Percentiles rank a stretch among this genome's conserved stretches.
Evolutionary conservation across 1,284 basidiomycete genomes (phyloP).

Genomic region (Tilletia caries): DNA sequence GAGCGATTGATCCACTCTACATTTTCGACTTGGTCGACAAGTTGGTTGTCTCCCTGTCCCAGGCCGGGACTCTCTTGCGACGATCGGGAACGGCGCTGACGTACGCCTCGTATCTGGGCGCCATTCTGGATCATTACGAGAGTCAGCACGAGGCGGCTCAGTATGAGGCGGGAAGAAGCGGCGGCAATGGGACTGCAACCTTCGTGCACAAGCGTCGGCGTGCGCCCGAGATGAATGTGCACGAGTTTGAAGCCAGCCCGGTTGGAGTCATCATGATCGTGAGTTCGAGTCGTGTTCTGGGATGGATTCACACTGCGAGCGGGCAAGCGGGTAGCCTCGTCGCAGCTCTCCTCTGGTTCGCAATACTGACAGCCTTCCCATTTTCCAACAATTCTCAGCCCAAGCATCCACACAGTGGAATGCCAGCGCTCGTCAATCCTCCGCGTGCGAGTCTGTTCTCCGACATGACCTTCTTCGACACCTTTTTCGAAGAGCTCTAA

Average conservation of each 20-base stretch:
- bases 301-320: no score
- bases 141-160: neutral
- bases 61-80: neutral
- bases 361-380: neutral
- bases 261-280: neutral
- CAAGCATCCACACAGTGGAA: neutral
- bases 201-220: neutral
- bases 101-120: slow-evolving; percentile 6
- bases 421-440: neutral
- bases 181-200: neutral
- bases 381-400: slow-evolving; percentile 1
- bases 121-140: neutral
- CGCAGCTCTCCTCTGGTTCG: no score
- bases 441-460: slow-evolving; percentile 1
- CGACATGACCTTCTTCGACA: slow-evolving; percentile 11
- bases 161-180: neutral
- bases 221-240: neutral
- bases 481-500: slow-evolving; percentile 5
- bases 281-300: neutral
- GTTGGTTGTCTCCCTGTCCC: neutral
- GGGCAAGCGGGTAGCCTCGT: no score
- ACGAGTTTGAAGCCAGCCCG: slow-evolving; percentile 6
- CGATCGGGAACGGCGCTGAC: slow-evolving; percentile 8
- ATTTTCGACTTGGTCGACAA: slow-evolving; percentile 9
- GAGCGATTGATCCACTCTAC: slow-evolving; percentile 10